A percentile compares a stretch with the other conserved stretches of the same genome.
Evolutionary conservation across 2,329 filamentous ascomycete species (phyloP).

Genomic region (Fusarium hainanense): DNA sequence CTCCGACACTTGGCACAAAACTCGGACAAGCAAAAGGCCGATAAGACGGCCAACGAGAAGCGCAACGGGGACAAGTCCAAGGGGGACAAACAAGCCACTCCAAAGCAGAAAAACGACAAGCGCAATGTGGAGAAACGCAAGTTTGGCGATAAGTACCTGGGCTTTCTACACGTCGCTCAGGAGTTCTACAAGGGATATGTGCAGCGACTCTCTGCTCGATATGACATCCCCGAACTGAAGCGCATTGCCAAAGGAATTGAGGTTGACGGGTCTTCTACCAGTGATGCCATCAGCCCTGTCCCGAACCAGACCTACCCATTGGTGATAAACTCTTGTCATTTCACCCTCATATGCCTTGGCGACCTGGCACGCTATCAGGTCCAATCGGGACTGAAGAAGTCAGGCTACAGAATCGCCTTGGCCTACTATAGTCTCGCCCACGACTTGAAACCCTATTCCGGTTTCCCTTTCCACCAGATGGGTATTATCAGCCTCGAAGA

Average conservation of each 20-base stretch:
- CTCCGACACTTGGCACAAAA: slow-evolving; percentile 63
- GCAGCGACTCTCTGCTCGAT: slow-evolving; percentile 75
- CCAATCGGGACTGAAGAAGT: slow-evolving; percentile 77
- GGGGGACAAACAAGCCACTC: slow-evolving; percentile 39
- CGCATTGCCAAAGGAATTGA: slow-evolving; percentile 57
- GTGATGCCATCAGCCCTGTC: slow-evolving; percentile 57
- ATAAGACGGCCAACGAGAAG: slow-evolving; percentile 41
- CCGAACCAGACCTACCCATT: slow-evolving; percentile 63
- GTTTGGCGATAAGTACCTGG: slow-evolving; percentile 81
- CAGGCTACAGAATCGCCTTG: slow-evolving; percentile 82
- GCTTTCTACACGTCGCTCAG: slow-evolving; percentile 88
- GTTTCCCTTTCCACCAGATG: slow-evolving; percentile 88
- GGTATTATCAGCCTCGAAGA: slow-evolving; percentile 85
- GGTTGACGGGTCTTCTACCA: slow-evolving; percentile 42
- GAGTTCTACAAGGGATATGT: slow-evolving; percentile 90
- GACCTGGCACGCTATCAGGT: slow-evolving; percentile 89
- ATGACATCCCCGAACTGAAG: slow-evolving; percentile 63
- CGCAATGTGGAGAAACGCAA: slow-evolving; percentile 73
- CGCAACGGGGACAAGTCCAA: slow-evolving; percentile 42
- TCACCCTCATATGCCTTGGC: slow-evolving; percentile 85
- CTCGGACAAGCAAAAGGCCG: slow-evolving; percentile 62
- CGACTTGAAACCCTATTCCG: slow-evolving; percentile 80
- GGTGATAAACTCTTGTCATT: slow-evolving; percentile 80
- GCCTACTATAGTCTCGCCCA: slow-evolving; percentile 87
- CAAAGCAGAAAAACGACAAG: slow-evolving; percentile 42